Percentiles rank a stretch among this genome's conserved stretches.
phyloP scores from a whole-genome alignment of 2,329 filamentous ascomycete genomes.

The Fonsecaea multimorphosa region DNA sequence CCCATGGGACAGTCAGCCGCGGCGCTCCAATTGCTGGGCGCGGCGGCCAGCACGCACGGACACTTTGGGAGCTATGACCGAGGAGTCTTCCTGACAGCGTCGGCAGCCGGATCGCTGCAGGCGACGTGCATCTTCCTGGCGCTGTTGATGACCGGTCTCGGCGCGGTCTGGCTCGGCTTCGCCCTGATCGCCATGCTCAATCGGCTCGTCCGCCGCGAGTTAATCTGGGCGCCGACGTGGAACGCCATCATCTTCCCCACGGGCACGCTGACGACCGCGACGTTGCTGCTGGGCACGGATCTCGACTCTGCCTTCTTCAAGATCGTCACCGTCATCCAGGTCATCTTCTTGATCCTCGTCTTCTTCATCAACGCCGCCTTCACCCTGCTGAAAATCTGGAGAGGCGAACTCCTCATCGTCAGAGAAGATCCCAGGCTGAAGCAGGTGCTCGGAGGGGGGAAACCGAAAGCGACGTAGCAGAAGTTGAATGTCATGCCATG shows the following conservation, averaged over 20 bases:
- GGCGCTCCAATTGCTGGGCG: constrained; percentile 49
- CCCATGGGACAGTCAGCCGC: constrained; percentile 46
- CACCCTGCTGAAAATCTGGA: constrained; percentile 43
- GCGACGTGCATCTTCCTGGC: constrained; percentile 48
- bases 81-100: constrained; percentile 44
- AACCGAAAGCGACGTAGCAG: constrained; percentile 17
- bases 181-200: constrained; percentile 40
- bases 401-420: constrained; percentile 42
- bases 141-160: constrained; percentile 50
- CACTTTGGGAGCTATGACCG: constrained; percentile 46
- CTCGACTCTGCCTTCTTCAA: constrained; percentile 49
- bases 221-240: constrained; percentile 34
- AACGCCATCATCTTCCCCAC: constrained; percentile 37
- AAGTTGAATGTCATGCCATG: background rate
- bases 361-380: constrained; percentile 44
- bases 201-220: constrained; percentile 22
- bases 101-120: constrained; percentile 44
- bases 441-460: constrained; percentile 11
- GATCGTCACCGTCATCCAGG: constrained; percentile 48
- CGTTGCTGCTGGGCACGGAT: constrained; percentile 46
- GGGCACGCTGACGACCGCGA: constrained; percentile 33
- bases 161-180: constrained; percentile 53
- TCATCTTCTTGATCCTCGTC: constrained; percentile 46
- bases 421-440: constrained; percentile 31
- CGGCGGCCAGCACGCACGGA: constrained; percentile 42